A percentile compares a stretch with the other conserved stretches of the same genome.
Evolutionary conservation across 306 rosid species (phyloP).

Genomic region (Cicer arietinum): DNA sequence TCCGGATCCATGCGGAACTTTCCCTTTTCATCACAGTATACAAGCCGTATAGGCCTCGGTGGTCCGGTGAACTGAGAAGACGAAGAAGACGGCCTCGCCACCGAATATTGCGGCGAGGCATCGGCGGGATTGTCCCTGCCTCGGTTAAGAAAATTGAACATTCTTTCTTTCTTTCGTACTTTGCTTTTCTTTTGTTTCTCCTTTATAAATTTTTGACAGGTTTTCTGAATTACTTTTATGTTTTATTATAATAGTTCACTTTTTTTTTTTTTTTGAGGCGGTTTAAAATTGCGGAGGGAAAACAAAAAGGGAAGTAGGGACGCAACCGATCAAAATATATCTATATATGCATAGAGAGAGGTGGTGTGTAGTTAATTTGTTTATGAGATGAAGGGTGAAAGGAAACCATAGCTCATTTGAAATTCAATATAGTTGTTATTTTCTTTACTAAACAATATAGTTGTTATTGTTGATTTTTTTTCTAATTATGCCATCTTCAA

Average conservation of each 20-base stretch:
- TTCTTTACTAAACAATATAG: too few relatives aligned
- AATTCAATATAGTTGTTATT: too few relatives aligned
- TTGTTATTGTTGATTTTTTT: too few relatives aligned
- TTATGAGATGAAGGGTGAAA: too few relatives aligned
- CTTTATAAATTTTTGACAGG: background rate
- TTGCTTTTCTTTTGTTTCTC: background rate
- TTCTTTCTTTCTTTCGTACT: background rate
- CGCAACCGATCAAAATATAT: background rate
- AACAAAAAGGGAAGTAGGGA: background rate
- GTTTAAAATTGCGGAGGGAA: slow-evolving; percentile 74
- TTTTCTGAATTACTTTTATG: background rate
- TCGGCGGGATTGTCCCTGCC: slow-evolving; percentile 57
- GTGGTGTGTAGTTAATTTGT: too few relatives aligned
- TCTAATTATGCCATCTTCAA: too few relatives aligned
- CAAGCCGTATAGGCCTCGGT: slow-evolving; percentile 80
- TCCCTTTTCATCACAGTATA: slow-evolving; percentile 88
- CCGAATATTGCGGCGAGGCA: slow-evolving; percentile 49
- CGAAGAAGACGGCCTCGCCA: slow-evolving; percentile 43
- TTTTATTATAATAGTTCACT: background rate
- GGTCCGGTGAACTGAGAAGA: slow-evolving; percentile 71
- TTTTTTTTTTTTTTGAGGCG: slow-evolving; percentile 30
- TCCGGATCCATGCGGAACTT: slow-evolving; percentile 95
- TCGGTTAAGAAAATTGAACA: slow-evolving; percentile 58
- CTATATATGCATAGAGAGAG: background rate
- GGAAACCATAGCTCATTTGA: too few relatives aligned